A percentile compares a stretch with the other conserved stretches of the same genome.
phyloP scores from a whole-genome alignment of 2,329 filamentous ascomycete genomes.

The Clonostachys rosea region DNA sequence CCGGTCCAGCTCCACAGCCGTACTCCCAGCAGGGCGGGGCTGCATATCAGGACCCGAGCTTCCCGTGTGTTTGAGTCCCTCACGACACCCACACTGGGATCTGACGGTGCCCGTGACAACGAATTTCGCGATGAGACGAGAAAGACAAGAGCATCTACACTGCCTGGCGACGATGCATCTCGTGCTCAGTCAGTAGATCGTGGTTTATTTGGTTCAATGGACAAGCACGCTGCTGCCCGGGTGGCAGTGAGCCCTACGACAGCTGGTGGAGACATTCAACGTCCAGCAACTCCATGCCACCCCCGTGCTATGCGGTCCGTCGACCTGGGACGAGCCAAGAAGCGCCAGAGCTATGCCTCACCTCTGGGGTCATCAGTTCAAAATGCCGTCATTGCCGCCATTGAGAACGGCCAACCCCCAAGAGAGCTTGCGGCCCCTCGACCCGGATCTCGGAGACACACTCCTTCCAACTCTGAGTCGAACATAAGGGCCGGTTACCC shows the following conservation, averaged over 20 bases:
- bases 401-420: neutral
- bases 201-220: constrained; percentile 50
- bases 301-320: constrained; percentile 41
- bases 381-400: neutral
- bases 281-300: constrained; percentile 24
- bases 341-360: constrained; percentile 21
- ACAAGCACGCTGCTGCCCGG: constrained; percentile 61
- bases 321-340: constrained; percentile 24
- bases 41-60: constrained; percentile 35
- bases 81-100: constrained; percentile 26
- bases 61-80: constrained; percentile 5
- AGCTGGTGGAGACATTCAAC: constrained; percentile 56
- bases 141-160: constrained; percentile 31
- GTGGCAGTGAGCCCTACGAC: constrained; percentile 58
- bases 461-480: constrained; percentile 39
- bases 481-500: constrained; percentile 7
- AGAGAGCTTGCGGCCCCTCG: neutral
- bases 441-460: constrained; percentile 15
- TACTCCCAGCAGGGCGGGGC: constrained; percentile 33
- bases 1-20: constrained; percentile 29
- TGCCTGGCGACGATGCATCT: constrained; percentile 36
- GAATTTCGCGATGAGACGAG: constrained; percentile 27
- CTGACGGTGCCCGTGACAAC: constrained; percentile 12
- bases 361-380: constrained; percentile 30
- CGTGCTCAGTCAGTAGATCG: constrained; percentile 62